Base-by-base conservation (phyloP, 495 filamentous ascomycete species). In the Rostrohypoxylon terebratum region DNA sequence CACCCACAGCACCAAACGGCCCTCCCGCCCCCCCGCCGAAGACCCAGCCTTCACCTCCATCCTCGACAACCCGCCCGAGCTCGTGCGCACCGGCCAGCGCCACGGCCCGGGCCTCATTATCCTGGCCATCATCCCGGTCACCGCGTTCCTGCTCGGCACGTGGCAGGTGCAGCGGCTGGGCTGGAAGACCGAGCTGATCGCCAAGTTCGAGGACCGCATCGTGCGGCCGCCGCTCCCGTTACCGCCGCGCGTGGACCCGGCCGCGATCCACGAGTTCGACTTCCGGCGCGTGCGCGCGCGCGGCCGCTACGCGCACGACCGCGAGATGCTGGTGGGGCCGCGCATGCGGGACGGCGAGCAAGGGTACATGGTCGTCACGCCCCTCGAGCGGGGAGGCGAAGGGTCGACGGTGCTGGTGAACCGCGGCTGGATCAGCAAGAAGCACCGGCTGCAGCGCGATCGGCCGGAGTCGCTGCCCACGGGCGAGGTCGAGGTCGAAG, bases 101-200 rank as follows among this genome's bases (percentile, higher is more conserved):
- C 94, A 97, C 82, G 93, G 93, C 4, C 89, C 90, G 0, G 94
- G 94, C 0, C 85, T 97, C 11, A 90, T 96, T 48, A 83, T 97
- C 60, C 86, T 98, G 11, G 90, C 94, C 34, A 78, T 96, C 48
- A 98, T 99, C 69, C 96, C 96, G 38, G 83, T 96, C 47, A 97
- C 94, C 5, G 91, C 96, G 55, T 97, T 99, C 79, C 83, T 83
- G 69, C 90, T 99, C 36, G 96, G 96, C 42, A 92, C 91, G 45
- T 99, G 96, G 96, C 96, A 99, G 76, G 90, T 99, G n/a, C 87
- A 96, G 75, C 93, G 96, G 2, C 88, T 99, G 14, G 87, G 88
- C 38, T 95, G 94, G 94, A 99, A 99, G 78, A 94, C 94, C 8
- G 91, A 94, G 42, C 83, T 98, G 14, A 90, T 99, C 63, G 94